Base-by-base conservation (phyloP, 2,329 filamentous ascomycete species). In the Aspergillus latus region DNA sequence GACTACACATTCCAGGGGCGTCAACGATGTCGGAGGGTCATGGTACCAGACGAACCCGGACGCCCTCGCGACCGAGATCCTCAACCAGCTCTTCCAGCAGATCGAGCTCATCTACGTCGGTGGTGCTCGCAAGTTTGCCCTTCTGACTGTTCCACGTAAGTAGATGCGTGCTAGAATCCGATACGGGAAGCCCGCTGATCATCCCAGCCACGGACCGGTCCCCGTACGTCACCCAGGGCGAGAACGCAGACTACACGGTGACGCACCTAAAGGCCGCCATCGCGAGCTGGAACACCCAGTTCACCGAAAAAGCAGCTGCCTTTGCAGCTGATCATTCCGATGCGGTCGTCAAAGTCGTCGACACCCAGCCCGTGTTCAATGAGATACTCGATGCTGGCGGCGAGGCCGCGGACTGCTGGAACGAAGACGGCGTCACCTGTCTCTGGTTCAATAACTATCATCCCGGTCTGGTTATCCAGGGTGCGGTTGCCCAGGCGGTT, bases 361-460 rank as follows among this genome's bases (percentile, higher is more conserved):
- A 59, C 10, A 57, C 54, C 1, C 57, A 59, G 39, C 45, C 57
- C 1, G 53, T 43, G 2, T 59, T 59, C 9, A 53, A 57, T 16
- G 30, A 46, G 6, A n/a, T 53, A 3, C 42, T 59, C 1, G 57
- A 59, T 53, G 49, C 34, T 26, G 57, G 47, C 15, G 43, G 30
- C 4, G 46, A 44, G 2, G 43, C 39, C 4, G 57, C 57, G 13
- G 29, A 34, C 34, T 59, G 57, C 49, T 57, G 15, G 13, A 57
- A 57, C n/a, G 28, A 32, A 8, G 57, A 59, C 7, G 54, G 57
- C 0, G 36, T 53, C 1, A 48, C 54, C 4, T 59, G 57, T 54
- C 44, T 59, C 4, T 59, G 57, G 57, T 59, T 59, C n/a, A 57
- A 59, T 40, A 50, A 59, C 30, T 59, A 53, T 39, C 57, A 59